Evolutionary conservation across 1,139 yeast species (phyloP), one percentile per base, ranked within the genome.

Genomic region (Yamadazyma jaroonii): DNA sequence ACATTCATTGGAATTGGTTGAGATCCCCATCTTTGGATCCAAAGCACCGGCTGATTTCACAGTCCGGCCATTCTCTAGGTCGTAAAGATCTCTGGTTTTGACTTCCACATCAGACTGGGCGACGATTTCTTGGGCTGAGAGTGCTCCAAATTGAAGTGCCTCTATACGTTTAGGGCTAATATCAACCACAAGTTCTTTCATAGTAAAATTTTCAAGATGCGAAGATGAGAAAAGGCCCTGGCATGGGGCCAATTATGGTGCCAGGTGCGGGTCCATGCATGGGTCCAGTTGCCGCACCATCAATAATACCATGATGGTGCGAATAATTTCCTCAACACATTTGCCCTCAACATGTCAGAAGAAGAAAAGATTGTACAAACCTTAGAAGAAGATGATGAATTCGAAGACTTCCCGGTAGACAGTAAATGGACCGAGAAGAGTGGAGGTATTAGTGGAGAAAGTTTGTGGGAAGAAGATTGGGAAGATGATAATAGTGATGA

Each of bases 41-140:
- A 94, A 68, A 5, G 98, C 97, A 46, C 98, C 99, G 51, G 78
- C 73, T 14, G 64, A 72, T 51, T 83, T 87, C 4, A 96, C 90
- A 13, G 75, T 69, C 49, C 98, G 72, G 10, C 96, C 96, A 50
- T 84, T 80, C 47, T 83, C 74, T 45, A 92, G 72, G 61, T 92
- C 97, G 59, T 89, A 94, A 41, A 94, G 73, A 59, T 92, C 97
- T 53, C 97, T 77, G 11, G 96, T 87, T 34, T 85, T 77, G 42
- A 94, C 88, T 58, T 94, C 97, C 26, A 90, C 96, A 56, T 89
- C 97, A 1, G 96, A 84, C 62, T 90, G 96, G 25, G 94, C 92
- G 35, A 89, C 77, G 50, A 94, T 90, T 54, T 92, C 97, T 49
- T 84, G 79, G 29, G 96, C 88, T 23, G 95, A 84, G 21, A 92